Evolutionary conservation across 2,329 filamentous ascomycete species (phyloP).

Genomic region (Aspergillus hiratsukae): DNA sequence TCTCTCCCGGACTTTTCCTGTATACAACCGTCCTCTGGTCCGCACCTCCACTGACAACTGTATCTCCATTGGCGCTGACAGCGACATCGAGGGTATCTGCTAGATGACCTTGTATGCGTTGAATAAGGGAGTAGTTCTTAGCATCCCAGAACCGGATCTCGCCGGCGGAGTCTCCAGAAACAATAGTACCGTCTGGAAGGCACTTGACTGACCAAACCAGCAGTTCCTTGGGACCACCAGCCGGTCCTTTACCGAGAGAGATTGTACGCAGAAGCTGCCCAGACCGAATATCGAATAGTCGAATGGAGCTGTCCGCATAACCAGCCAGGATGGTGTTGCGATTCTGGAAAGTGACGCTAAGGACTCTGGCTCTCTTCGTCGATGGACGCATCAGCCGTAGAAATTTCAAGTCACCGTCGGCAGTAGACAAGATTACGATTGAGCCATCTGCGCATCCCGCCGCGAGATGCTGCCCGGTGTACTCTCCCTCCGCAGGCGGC

Average conservation of each 20-base stretch:
- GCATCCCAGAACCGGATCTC: constrained; percentile 93
- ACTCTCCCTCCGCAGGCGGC: constrained; percentile 35
- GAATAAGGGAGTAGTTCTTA: constrained; percentile 81
- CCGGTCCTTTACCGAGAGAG: constrained; percentile 74
- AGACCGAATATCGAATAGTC: constrained; percentile 79
- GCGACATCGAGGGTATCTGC: constrained; percentile 89
- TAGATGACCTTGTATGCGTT: constrained; percentile 80
- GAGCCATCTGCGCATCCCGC: constrained; percentile 89
- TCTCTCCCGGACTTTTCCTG: constrained; percentile 52
- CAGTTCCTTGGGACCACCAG: constrained; percentile 74
- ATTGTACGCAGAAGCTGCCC: constrained; percentile 74
- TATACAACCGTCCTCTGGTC: constrained; percentile 84
- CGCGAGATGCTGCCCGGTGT: constrained; percentile 62
- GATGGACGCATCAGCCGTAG: constrained; percentile 71
- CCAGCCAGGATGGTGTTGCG: constrained; percentile 79
- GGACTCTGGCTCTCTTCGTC: constrained; percentile 79
- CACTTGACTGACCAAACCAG: constrained; percentile 93
- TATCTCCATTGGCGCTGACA: constrained; percentile 71
- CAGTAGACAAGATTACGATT: constrained; percentile 79
- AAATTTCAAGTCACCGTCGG: constrained; percentile 77
- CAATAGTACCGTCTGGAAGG: constrained; percentile 79
- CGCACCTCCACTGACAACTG: constrained; percentile 85
- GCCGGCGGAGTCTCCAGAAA: constrained; percentile 91
- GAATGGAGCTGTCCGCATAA: constrained; percentile 94
- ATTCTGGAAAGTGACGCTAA: constrained; percentile 87